Percentiles rank a stretch among this genome's conserved stretches.
Conservation (phyloP, 164 flowering plant species). For the Magnolia officinalis region DNA sequence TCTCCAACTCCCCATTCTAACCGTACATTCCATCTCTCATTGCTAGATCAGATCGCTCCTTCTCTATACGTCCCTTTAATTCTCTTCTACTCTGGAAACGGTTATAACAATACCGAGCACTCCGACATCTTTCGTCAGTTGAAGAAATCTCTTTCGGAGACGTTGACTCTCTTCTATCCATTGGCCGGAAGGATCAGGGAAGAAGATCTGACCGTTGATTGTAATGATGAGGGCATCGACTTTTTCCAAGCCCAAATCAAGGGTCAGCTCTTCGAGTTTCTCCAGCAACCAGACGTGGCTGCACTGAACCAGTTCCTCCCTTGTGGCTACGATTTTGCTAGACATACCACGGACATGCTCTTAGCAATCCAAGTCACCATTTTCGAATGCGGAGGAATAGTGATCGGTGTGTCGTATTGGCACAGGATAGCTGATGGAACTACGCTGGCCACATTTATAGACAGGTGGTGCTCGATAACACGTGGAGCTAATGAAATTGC, state of each 20-base stretch:
- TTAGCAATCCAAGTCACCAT: constrained; percentile 18
- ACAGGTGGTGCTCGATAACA: background rate
- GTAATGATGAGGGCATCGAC: too few relatives aligned
- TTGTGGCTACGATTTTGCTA: background rate
- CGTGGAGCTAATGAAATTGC: background rate
- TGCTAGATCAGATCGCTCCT: too few relatives aligned
- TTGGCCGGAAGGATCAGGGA: too few relatives aligned
- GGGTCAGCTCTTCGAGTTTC: constrained; percentile 1
- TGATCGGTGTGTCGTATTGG: constrained; percentile 19
- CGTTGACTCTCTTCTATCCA: too few relatives aligned
- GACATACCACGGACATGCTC: background rate
- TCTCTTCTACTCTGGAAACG: too few relatives aligned
- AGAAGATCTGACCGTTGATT: too few relatives aligned
- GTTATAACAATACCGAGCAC: too few relatives aligned
- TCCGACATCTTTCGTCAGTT: too few relatives aligned
- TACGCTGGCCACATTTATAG: constrained; percentile 16
- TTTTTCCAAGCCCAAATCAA: too few relatives aligned
- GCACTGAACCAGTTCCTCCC: background rate
- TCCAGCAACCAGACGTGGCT: background rate
- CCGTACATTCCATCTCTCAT: too few relatives aligned
- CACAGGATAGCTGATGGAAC: background rate
- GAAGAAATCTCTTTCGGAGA: too few relatives aligned
- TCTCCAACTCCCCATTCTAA: background rate
- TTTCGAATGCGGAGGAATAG: constrained; percentile 25
- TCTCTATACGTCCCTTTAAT: too few relatives aligned